These are phyloP conservation scores for Boletus sp. DNA, from an alignment of 768 basidiomycete genomes.

Conservation along the genomic window DNA sequence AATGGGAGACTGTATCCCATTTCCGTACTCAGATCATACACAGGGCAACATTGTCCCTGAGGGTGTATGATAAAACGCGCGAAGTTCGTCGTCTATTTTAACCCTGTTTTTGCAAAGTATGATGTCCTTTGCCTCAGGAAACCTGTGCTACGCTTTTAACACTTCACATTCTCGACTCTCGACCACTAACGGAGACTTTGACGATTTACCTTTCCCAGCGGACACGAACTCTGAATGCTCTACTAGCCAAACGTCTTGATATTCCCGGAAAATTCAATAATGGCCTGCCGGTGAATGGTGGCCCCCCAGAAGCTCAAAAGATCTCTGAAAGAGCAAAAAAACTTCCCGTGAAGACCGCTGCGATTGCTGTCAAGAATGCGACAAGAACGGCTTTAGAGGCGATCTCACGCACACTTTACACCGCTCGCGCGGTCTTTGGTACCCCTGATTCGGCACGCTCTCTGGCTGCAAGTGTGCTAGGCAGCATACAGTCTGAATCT, in stretches of 20 bases:
- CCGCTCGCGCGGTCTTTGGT: slow-evolving; percentile 57
- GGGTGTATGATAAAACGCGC: slow-evolving; percentile 50
- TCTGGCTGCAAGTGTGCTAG: slow-evolving; percentile 55
- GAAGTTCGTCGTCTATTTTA: slow-evolving; percentile 42
- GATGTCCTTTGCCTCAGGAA: slow-evolving; percentile 41
- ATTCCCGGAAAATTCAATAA: slow-evolving; percentile 25
- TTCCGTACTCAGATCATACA: slow-evolving; percentile 88
- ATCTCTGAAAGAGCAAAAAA: not conserved
- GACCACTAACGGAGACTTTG: slow-evolving; percentile 72
- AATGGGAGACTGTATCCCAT: slow-evolving; percentile 88
- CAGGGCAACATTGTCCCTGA: slow-evolving; percentile 78
- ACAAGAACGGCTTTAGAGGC: slow-evolving; percentile 50
- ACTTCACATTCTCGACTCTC: slow-evolving; percentile 85
- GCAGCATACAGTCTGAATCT: slow-evolving; percentile 57
- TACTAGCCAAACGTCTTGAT: slow-evolving; percentile 37
- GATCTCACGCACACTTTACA: slow-evolving; percentile 56
- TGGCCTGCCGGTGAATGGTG: slow-evolving; percentile 38
- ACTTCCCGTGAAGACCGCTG: slow-evolving; percentile 31
- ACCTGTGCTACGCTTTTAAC: slow-evolving; percentile 76
- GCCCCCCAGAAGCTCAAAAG: slow-evolving; percentile 21
- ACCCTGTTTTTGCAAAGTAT: not conserved
- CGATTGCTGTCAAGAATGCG: slow-evolving; percentile 53
- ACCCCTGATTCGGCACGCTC: slow-evolving; percentile 35
- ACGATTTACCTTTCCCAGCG: slow-evolving; percentile 70
- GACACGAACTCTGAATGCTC: slow-evolving; percentile 49